Conservation (phyloP, 805 yeast species). For the Cyberlindnera nakhonratchasimensis region DNA sequence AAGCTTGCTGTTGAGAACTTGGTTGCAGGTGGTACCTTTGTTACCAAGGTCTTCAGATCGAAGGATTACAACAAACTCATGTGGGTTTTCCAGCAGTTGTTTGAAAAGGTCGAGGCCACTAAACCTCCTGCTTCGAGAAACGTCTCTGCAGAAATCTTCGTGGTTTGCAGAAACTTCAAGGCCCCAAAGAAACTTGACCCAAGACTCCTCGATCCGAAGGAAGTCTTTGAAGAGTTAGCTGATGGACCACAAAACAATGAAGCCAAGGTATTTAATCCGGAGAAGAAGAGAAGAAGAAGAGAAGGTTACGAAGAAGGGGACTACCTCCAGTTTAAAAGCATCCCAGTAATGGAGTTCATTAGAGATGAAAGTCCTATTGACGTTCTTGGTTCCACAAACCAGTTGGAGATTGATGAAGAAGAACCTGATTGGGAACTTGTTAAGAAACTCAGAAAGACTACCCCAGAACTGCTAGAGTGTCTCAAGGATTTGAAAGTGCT, state of each 20-base stretch:
- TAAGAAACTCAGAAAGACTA: conserved; percentile 70
- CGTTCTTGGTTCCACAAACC: conserved; percentile 68
- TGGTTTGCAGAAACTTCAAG: conserved; percentile 91
- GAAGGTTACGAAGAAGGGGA: conserved; percentile 98
- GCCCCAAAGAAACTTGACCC: conserved; percentile 97
- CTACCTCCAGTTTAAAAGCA: conserved; percentile 61
- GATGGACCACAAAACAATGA: conserved; percentile 76
- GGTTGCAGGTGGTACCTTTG: conserved; percentile 88
- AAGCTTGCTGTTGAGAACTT: conserved; percentile 92
- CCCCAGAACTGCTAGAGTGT: conserved; percentile 75
- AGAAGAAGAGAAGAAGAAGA: conserved; percentile 83
- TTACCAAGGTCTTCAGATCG: conserved; percentile 97
- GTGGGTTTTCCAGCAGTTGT: conserved; percentile 97
- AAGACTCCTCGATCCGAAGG: conserved; percentile 82
- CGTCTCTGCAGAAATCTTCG: conserved; percentile 98
- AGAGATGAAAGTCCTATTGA: conserved; percentile 80
- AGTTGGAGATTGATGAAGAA: conserved; percentile 53
- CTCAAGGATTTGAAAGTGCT: conserved; percentile 88
- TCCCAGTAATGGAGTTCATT: conserved; percentile 77
- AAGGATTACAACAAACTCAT: conserved; percentile 94
- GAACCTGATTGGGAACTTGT: conserved; percentile 72
- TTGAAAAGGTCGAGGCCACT: conserved; percentile 96
- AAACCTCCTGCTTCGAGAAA: conserved; percentile 99
- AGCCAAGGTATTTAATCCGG: conserved; percentile 93
- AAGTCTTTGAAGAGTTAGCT: conserved; percentile 89